Base-by-base conservation (phyloP, 352 stramenopile species). In the Phytophthora megakarya region DNA sequence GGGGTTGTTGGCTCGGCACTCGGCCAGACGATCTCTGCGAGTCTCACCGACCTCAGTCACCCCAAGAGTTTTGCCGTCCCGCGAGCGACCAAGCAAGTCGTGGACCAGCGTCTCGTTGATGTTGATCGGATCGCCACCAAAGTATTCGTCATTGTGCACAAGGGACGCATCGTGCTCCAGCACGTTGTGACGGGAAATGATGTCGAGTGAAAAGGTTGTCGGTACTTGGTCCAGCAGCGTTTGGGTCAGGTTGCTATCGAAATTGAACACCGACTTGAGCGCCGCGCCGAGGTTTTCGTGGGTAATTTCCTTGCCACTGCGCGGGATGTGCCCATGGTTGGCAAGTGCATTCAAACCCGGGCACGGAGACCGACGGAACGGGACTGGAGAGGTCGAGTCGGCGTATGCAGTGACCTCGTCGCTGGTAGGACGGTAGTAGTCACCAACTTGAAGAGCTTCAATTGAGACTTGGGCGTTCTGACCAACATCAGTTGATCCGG, bases 311-410 rank as follows among this genome's bases (percentile, higher is more conserved):
- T 75, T 73, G 61, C 77, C 75, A 28, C 68, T 66, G 56, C 80
- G 75, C 1, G 76, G 71, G 50, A 88, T 53, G 62, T 80, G 56
- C 15, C 76, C 75, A 49, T 88, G 76, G 68, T 88, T 85, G 30
- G 78, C 75, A 18, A 87, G 66, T 18, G 71, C 35, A 40, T 84
- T 87, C 16, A 87, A 30, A 3, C 46, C 72, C 4, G 78, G 78
- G 44, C 78, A 87, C 3, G 78, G 77, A 28, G 55, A 57, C 21
- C 65, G 71, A 30, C 62, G 72, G 47, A 72, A 83, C 5, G 63
- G 46, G 10, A 48, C 63, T 3, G 57, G 42, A 3, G 70, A 70
- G 18, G 49, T 78, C 13, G 52, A 70, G 18, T 61, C 61, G 22
- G 69, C 62, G 18, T 71, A 51, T 12, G 46, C 67, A 7, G 71